Percentiles rank a stretch among this genome's conserved stretches.
Conservation (phyloP, 2,329 filamentous ascomycete species). For the Aspergillus aculeatinus region DNA sequence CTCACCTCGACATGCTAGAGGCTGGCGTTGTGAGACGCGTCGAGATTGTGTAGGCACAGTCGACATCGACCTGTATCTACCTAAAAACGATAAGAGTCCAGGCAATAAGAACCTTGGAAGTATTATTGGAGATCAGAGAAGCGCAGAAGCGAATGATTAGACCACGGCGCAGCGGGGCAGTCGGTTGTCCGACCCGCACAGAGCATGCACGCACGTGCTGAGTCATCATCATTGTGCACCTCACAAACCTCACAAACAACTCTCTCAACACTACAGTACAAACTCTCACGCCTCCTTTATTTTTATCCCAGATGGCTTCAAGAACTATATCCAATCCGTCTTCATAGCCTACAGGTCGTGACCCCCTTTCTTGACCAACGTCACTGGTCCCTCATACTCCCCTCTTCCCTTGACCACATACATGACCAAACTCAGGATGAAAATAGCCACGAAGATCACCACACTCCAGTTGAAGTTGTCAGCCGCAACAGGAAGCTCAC, state of each 20-base stretch:
- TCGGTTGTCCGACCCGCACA: background rate
- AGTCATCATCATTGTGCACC: background rate
- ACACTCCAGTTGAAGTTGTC: conserved; percentile 52
- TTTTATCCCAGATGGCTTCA: background rate
- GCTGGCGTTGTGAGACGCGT: background rate
- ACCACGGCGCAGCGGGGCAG: background rate
- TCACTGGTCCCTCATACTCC: conserved; percentile 32
- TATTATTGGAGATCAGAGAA: too few relatives aligned
- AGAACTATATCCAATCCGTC: background rate
- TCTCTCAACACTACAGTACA: too few relatives aligned
- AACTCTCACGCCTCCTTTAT: background rate
- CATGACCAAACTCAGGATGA: conserved; percentile 42
- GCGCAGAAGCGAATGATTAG: too few relatives aligned
- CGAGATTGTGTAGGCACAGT: background rate
- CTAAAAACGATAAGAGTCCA: background rate
- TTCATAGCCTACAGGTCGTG: background rate
- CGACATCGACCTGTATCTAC: background rate
- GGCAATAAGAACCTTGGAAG: too few relatives aligned
- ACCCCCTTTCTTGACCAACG: conserved; percentile 6
- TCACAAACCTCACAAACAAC: too few relatives aligned
- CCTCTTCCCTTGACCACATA: conserved; percentile 36
- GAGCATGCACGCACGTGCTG: background rate
- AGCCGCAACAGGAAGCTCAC: conserved; percentile 35
- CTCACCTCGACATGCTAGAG: background rate
- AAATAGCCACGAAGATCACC: conserved; percentile 45